A percentile compares a stretch with the other conserved stretches of the same genome.
Conservation (phyloP, 495 filamentous ascomycete species). For the Aspergillus steynii region DNA sequence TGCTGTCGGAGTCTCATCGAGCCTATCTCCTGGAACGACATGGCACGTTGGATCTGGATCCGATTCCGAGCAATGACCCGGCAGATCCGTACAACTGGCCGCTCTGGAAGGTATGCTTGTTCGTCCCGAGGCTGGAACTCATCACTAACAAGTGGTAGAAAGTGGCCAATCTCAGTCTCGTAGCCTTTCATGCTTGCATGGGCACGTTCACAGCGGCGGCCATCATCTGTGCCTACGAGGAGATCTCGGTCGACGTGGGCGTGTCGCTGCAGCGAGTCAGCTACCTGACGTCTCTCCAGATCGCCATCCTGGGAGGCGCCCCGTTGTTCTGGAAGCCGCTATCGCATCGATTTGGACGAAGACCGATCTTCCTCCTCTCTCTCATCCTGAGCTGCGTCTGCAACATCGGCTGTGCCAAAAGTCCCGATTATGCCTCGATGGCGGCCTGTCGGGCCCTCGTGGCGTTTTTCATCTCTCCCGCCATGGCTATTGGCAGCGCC, state of each 20-base stretch:
- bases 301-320: constrained; percentile 50
- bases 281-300: constrained; percentile 55
- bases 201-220: constrained; percentile 55
- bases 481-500: constrained; percentile 54
- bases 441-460: constrained; percentile 51
- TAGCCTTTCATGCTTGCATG: constrained; percentile 58
- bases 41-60: constrained; percentile 54
- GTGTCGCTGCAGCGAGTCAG: constrained; percentile 45
- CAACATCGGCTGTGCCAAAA: constrained; percentile 48
- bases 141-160: constrained; percentile 36
- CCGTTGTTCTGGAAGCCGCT: constrained; percentile 59
- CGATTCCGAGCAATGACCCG: constrained; percentile 48
- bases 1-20: constrained; percentile 38
- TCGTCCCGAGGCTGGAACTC: not conserved
- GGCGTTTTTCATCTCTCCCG: constrained; percentile 54
- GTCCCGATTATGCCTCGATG: constrained; percentile 42
- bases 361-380: constrained; percentile 53
- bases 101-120: constrained; percentile 43
- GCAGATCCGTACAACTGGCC: constrained; percentile 60
- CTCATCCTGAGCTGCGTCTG: constrained; percentile 44
- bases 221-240: constrained; percentile 54
- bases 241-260: constrained; percentile 45
- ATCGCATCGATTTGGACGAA: constrained; percentile 53
- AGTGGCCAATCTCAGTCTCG: constrained; percentile 51
- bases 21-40: constrained; percentile 51